Evolutionary conservation across 768 basidiomycete genomes (phyloP).

Genomic region (Saitozyma podzolica): DNA sequence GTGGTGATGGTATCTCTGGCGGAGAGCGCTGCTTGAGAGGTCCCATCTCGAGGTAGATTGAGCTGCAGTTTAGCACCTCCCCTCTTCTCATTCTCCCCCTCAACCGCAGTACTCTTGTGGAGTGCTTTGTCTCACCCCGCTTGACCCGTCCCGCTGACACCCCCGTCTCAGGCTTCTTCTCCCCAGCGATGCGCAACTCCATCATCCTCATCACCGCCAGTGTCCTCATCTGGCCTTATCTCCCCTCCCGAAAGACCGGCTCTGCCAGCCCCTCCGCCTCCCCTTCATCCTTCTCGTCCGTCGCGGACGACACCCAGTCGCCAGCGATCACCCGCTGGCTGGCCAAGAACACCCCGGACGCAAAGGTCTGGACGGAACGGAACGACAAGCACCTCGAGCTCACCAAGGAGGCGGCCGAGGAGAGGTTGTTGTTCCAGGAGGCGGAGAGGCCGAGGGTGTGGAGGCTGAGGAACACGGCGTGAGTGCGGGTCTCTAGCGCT

Average conservation of each 20-base stretch:
- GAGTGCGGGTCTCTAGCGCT: constrained; percentile 19
- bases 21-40: no score
- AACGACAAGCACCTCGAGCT: constrained; percentile 54
- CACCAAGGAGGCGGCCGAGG: constrained; percentile 49
- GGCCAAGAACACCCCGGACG: constrained; percentile 45
- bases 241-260: constrained; percentile 43
- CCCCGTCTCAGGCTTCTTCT: constrained; percentile 48
- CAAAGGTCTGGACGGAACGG: constrained; percentile 48
- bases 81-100: no score
- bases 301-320: constrained; percentile 16
- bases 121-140: not conserved
- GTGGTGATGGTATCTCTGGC: no score
- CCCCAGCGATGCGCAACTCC: constrained; percentile 49
- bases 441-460: constrained; percentile 52
- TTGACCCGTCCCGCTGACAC: not conserved
- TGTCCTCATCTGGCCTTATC: constrained; percentile 45
- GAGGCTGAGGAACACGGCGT: constrained; percentile 14
- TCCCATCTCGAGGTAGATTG: no score
- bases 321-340: constrained; percentile 49
- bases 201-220: constrained; percentile 38
- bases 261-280: constrained; percentile 34
- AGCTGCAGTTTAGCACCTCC: no score
- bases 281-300: constrained; percentile 20
- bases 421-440: constrained; percentile 54
- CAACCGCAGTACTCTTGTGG: not conserved